A percentile compares a stretch with the other conserved stretches of the same genome.
Evolutionary conservation across 2,329 filamentous ascomycete genomes (phyloP).

Genomic region (Spiromastix sp.): DNA sequence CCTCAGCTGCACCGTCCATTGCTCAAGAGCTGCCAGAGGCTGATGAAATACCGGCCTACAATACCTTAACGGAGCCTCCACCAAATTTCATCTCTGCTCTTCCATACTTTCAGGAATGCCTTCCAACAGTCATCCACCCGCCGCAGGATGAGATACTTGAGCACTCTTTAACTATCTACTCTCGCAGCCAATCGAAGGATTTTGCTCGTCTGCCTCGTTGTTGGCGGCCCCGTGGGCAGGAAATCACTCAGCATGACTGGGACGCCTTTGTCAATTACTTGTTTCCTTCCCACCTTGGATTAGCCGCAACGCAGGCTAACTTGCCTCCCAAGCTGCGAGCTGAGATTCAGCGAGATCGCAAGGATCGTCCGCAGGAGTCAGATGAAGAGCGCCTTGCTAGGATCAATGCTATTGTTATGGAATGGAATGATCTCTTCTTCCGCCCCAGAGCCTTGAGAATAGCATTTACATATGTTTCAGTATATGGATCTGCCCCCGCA

Average conservation of each 20-base stretch:
- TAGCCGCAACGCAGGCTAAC: conserved; percentile 25
- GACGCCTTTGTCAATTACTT: conserved; percentile 32
- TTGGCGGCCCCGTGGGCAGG: conserved; percentile 24
- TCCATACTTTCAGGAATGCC: conserved; percentile 29
- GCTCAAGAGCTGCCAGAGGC: conserved; percentile 13
- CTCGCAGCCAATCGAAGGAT: conserved; percentile 31
- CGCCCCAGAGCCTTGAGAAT: conserved; percentile 25
- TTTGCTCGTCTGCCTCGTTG: conserved; percentile 33
- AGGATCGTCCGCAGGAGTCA: conserved; percentile 32
- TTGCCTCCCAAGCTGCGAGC: conserved; percentile 28
- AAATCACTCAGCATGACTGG: conserved; percentile 34
- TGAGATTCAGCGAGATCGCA: conserved; percentile 31
- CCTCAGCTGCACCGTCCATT: conserved; percentile 9
- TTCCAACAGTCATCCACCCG: conserved; percentile 13
- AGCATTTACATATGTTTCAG: conserved; percentile 24
- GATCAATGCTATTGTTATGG: conserved; percentile 28
- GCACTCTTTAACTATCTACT: conserved; percentile 31
- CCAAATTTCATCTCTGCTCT: conserved; percentile 20
- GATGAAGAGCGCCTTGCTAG: conserved; percentile 29
- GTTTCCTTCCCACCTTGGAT: conserved; percentile 29
- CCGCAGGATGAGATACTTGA: conserved; percentile 17
- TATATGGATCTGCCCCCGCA: conserved; percentile 21
- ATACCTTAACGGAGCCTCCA: not conserved
- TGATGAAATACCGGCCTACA: conserved; percentile 6
- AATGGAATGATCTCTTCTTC: conserved; percentile 37